Conservation (phyloP, 768 basidiomycete genomes). For the Suillus spraguei region DNA sequence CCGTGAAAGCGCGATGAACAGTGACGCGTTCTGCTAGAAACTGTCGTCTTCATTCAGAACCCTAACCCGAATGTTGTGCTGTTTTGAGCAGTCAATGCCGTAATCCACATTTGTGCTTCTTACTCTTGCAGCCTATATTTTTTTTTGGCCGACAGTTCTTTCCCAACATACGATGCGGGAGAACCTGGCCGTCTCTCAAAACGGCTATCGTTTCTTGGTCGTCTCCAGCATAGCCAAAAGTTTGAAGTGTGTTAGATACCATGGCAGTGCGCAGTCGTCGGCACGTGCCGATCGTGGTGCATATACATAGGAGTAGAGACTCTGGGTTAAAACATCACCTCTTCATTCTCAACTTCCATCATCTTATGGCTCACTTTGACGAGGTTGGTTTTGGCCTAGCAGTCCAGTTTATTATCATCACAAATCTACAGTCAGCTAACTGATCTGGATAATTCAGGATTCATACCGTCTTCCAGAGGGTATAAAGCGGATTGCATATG, state of each 20-base stretch:
- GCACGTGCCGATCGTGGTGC: constrained; percentile 2
- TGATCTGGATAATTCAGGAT: constrained; percentile 28
- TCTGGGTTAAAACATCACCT: not conserved
- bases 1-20: constrained; percentile 2
- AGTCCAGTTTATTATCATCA: not conserved
- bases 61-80: not conserved
- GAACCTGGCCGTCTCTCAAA: not conserved
- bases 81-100: no score
- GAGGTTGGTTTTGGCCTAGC: constrained; percentile 22
- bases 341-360: not conserved
- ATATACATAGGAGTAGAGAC: constrained; percentile 6
- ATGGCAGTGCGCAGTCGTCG: not conserved
- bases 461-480: constrained; percentile 41
- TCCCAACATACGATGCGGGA: not conserved
- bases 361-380: constrained; percentile 17
- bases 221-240: not conserved
- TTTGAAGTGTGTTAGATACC: not conserved
- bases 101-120: no score
- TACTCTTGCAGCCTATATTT: no score
- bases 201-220: not conserved
- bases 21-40: constrained; percentile 10
- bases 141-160: no score
- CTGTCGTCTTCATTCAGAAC: constrained; percentile 5
- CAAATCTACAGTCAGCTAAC: not conserved
- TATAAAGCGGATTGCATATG: constrained; percentile 52